Evolutionary conservation across 495 filamentous ascomycete species (phyloP), one percentile per base, ranked within the genome.

Genomic region (Aspergillus cavernicola): DNA sequence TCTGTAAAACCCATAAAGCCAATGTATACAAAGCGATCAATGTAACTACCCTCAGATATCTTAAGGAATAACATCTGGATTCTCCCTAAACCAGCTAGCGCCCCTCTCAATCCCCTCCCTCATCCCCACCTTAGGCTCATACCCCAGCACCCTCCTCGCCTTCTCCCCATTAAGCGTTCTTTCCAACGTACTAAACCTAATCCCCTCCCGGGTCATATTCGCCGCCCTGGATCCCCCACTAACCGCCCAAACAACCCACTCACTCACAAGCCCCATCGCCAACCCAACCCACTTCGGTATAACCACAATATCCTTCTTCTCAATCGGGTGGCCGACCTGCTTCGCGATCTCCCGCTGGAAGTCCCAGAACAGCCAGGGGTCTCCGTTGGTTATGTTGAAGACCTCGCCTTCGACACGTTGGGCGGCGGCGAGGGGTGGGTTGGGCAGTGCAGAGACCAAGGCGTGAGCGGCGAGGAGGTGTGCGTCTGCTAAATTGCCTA

Each of bases 311-410:
- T 55, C 52, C 24, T 49, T 40, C 8, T 19, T 20, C 28, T 31
- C 42, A 20, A 55, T 16, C 0, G 43, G 52, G n/a, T 24, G 18
- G 9, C 52, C 52, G 4, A 16, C 8, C 16, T 22, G 28, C 6
- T n/a, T 10, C 2, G 52, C 2, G 3, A 55, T 33, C 11, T 16
- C 43, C 0, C 52, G 52, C 35, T 55, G 52, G 12, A 55, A 55
- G 36, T 55, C 52, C 52, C 52, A 55, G n/a, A 55, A 55, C 12
- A 55, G 28, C 52, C 52, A 55, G 0, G 52, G 52, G 0, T 55
- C 52, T 2, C 29, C 52, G 12, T 55, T 55, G 0, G 33, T 55
- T 16, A 55, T 33, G n/a, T 55, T 29, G 36, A 55, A 55, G 4
- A 18, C n/a, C 35, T 55, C 52, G 7, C 52, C 52, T 15, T 55